These are phyloP conservation scores for Phaseolus lunatus DNA, from an alignment of 306 rosid genomes.

Conservation along the genomic window DNA sequence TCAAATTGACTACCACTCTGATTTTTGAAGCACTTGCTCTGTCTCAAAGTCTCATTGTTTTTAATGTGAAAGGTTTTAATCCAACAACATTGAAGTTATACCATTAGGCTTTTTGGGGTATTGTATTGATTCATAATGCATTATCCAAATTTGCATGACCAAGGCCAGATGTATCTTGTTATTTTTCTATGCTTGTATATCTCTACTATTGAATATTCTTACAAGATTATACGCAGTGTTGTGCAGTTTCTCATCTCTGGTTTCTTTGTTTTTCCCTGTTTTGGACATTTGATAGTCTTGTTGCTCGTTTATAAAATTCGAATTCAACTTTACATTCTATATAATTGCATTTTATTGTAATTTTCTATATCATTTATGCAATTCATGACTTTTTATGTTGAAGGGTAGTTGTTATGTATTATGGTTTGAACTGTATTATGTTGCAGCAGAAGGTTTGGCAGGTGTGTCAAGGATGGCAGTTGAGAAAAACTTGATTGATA, in stretches of 20 bases:
- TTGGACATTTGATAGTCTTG: conserved; percentile 30
- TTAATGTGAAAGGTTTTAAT: conserved; percentile 23
- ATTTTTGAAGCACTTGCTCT: too few relatives aligned
- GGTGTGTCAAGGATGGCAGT: too few relatives aligned
- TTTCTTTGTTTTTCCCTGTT: background rate
- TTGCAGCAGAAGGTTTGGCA: too few relatives aligned
- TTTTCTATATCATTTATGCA: background rate
- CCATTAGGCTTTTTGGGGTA: background rate
- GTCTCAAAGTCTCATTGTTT: background rate
- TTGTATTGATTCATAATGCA: background rate
- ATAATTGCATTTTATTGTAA: conserved; percentile 4
- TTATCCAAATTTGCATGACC: conserved; percentile 6
- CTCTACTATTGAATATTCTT: too few relatives aligned
- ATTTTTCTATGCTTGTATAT: background rate
- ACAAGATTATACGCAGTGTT: background rate
- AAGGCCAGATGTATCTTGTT: background rate
- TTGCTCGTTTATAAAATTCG: conserved; percentile 21
- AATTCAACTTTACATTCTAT: conserved; percentile 3
- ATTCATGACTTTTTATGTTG: conserved; percentile 4
- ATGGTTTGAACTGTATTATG: background rate
- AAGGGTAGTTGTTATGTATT: conserved; percentile 30
- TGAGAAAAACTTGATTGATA: too few relatives aligned
- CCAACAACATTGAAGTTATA: background rate
- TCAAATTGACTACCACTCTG: too few relatives aligned
- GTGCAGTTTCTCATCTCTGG: background rate